Evolutionary conservation across 164 flowering plant genomes (phyloP).

Genomic region (Dillenia turbinata): DNA sequence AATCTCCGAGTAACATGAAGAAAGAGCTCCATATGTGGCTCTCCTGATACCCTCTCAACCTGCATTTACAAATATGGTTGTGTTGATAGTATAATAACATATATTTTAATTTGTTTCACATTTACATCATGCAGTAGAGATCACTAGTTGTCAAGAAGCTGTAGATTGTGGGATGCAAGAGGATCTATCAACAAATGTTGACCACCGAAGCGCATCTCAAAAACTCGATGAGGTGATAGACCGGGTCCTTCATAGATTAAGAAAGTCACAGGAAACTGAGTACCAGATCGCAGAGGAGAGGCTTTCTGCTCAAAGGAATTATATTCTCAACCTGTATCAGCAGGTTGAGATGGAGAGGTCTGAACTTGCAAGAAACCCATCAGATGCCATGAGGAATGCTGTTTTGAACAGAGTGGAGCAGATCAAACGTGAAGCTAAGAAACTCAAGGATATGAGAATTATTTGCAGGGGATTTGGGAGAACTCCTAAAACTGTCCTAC

Average conservation of each 20-base stretch:
- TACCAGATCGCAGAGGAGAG: slow-evolving; percentile 54
- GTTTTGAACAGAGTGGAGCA: slow-evolving; percentile 34
- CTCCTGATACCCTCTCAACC: neutral
- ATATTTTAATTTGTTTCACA: no score
- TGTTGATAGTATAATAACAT: no score
- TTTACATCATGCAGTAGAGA: no score
- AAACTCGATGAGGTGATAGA: slow-evolving; percentile 53
- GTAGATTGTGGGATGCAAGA: no score
- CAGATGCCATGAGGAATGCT: slow-evolving; percentile 24
- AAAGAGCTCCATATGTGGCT: no score
- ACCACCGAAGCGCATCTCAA: slow-evolving; percentile 20
- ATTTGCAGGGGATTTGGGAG: slow-evolving; percentile 58
- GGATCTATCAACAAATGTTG: slow-evolving; percentile 7
- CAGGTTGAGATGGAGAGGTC: slow-evolving; percentile 51
- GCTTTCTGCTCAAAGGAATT: slow-evolving; percentile 50
- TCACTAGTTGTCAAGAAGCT: no score
- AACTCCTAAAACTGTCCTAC: slow-evolving; percentile 38
- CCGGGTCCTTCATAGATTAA: slow-evolving; percentile 45
- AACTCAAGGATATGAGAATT: slow-evolving; percentile 51
- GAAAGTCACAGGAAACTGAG: slow-evolving; percentile 60
- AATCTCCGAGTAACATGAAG: no score
- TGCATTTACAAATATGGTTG: neutral
- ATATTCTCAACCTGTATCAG: slow-evolving; percentile 39
- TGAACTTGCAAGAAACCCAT: slow-evolving; percentile 25
- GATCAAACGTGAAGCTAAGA: slow-evolving; percentile 44